Evolutionary conservation across 2,329 filamentous ascomycete species (phyloP).

Genomic region (Didymella exigua): DNA sequence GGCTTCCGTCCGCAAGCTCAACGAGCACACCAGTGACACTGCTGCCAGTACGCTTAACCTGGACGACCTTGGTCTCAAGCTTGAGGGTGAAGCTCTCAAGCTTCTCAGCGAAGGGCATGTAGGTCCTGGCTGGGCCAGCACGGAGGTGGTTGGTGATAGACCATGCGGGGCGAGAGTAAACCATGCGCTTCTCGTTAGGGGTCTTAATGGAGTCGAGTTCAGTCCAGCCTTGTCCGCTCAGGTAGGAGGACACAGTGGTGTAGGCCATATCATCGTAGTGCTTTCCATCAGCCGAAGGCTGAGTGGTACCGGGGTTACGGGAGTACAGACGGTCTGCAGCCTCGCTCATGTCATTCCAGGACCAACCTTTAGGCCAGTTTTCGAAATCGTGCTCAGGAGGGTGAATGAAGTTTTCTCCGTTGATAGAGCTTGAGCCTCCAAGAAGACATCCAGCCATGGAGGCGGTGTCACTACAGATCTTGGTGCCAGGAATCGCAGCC

Average conservation of each 20-base stretch:
- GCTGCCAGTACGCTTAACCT: conserved; percentile 24
- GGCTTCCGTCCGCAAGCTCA: conserved; percentile 59
- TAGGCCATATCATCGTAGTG: conserved; percentile 30
- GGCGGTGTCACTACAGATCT: conserved; percentile 18
- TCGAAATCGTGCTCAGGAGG: conserved; percentile 50
- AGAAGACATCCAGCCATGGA: conserved; percentile 28
- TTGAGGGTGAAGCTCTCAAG: conserved; percentile 31
- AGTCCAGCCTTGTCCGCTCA: conserved; percentile 24
- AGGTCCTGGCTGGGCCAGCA: conserved; percentile 30
- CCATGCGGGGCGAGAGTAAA: conserved; percentile 23
- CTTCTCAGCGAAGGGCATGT: conserved; percentile 25
- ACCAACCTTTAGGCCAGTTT: conserved; percentile 32
- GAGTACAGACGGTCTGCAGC: conserved; percentile 29
- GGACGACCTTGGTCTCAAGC: conserved; percentile 31
- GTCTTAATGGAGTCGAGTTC: conserved; percentile 24
- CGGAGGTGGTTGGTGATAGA: conserved; percentile 25
- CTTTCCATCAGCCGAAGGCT: conserved; percentile 27
- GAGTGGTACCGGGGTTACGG: conserved; percentile 30
- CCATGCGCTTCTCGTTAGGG: conserved; percentile 28
- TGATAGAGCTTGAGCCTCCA: conserved; percentile 53
- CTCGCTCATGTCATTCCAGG: conserved; percentile 24
- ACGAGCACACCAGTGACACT: conserved; percentile 30
- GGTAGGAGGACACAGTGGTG: conserved; percentile 25
- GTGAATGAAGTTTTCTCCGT: conserved; percentile 60
- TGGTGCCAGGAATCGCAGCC: conserved; percentile 13